Percentiles rank a stretch among this genome's conserved stretches.
phyloP scores from a whole-genome alignment of 345 rosid species.

The Rhodamnia argentea region DNA sequence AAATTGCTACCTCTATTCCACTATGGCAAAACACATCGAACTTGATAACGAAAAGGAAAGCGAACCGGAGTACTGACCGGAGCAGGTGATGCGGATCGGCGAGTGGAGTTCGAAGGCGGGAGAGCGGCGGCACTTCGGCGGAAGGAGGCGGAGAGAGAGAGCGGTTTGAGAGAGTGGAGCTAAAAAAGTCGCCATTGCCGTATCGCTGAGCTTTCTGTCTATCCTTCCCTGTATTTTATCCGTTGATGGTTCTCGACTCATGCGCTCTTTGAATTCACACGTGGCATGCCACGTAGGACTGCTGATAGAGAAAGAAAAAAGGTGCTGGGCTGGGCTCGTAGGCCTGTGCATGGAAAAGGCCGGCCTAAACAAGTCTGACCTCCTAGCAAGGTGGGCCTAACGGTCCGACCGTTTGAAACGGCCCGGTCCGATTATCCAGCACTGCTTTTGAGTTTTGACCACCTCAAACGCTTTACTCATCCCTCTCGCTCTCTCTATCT shows the following conservation, averaged over 20 bases:
- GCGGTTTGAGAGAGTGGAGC: background rate
- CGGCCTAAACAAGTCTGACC: background rate
- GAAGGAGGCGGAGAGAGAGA: background rate
- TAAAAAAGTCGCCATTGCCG: constrained; percentile 1
- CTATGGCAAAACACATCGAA: background rate
- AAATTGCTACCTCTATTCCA: background rate
- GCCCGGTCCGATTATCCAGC: background rate
- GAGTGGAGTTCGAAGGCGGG: constrained; percentile 7
- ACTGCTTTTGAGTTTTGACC: background rate
- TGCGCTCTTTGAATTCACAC: background rate
- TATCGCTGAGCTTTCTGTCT: background rate
- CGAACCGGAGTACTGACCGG: constrained; percentile 18
- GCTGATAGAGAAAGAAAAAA: background rate
- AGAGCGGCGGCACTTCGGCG: constrained; percentile 10
- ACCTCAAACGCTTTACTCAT: background rate
- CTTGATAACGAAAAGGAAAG: background rate
- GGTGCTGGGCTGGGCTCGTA: background rate
- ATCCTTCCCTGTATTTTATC: constrained; percentile 11
- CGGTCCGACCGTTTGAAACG: background rate
- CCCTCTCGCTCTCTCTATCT: background rate
- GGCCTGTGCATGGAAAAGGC: background rate
- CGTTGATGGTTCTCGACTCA: constrained; percentile 5
- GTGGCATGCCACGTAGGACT: constrained; percentile 25
- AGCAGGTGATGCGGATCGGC: constrained; percentile 29
- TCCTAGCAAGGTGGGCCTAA: background rate